Percentiles rank a stretch among this genome's conserved stretches.
Evolutionary conservation across 192 early-diverging fungal species (phyloP).

Genomic region (Backusella mclennaniae): DNA sequence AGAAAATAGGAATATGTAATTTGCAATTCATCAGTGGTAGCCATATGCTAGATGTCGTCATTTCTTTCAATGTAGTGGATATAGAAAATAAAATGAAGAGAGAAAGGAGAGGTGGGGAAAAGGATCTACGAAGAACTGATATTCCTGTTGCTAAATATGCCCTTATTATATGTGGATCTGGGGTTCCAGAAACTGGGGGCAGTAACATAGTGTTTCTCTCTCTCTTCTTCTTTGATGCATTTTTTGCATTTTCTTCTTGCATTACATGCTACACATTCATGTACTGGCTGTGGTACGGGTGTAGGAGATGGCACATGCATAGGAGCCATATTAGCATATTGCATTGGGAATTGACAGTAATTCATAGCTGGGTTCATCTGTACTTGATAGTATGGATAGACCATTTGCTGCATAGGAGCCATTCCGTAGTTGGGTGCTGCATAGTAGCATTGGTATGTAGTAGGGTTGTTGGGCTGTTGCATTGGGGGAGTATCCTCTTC

Average conservation of each 20-base stretch:
- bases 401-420: not conserved
- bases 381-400: not conserved
- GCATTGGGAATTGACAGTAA: not conserved
- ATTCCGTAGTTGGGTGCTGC: not conserved
- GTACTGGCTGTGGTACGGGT: not conserved
- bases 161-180: not conserved
- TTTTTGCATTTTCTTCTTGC: not conserved
- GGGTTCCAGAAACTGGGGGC: not conserved
- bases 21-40: too few relatives aligned
- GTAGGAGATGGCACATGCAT: not conserved
- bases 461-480: not conserved
- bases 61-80: too few relatives aligned
- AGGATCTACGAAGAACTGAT: not conserved
- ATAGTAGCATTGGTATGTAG: not conserved
- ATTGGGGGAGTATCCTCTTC: not conserved
- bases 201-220: not conserved
- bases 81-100: too few relatives aligned
- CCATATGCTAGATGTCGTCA: too few relatives aligned
- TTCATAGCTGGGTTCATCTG: not conserved
- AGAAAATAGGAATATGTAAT: too few relatives aligned
- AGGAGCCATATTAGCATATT: not conserved
- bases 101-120: not conserved
- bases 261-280: not conserved
- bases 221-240: conserved; percentile 4
- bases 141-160: not conserved